Evolutionary conservation across 2,329 filamentous ascomycete genomes (phyloP).

Genomic region (Sporothrix schenckii): DNA sequence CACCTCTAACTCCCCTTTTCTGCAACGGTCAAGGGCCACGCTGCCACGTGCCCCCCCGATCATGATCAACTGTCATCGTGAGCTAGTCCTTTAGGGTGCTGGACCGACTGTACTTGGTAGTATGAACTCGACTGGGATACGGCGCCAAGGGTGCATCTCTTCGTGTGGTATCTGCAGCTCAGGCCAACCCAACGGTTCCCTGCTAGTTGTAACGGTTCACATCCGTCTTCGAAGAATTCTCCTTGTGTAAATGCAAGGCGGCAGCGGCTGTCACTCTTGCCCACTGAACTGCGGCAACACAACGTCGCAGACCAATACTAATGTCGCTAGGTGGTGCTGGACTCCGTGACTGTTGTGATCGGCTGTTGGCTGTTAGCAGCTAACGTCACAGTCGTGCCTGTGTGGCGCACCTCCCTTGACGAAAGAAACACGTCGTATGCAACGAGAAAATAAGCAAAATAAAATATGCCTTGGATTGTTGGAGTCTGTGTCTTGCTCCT

Average conservation of each 20-base stretch:
- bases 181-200: conserved; percentile 3
- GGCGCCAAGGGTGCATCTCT: background rate
- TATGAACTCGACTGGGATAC: background rate
- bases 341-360: background rate
- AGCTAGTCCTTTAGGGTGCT: background rate
- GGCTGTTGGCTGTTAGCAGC: background rate
- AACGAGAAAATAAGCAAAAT: background rate
- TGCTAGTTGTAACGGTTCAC: background rate
- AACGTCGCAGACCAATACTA: background rate
- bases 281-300: background rate
- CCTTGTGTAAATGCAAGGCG: background rate
- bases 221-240: background rate
- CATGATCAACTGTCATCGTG: background rate
- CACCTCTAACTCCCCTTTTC: background rate
- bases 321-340: background rate
- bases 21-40: conserved; percentile 20
- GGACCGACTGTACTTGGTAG: no score
- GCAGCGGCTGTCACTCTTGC: conserved; percentile 9
- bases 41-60: background rate
- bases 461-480: no score
- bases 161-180: background rate
- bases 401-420: conserved; percentile 15
- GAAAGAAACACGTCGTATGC: background rate
- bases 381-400: conserved; percentile 23
- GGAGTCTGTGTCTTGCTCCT: no score